A percentile compares a stretch with the other conserved stretches of the same genome.
phyloP scores from a whole-genome alignment of 805 yeast genomes.

The Metschnikowia koreensis region DNA sequence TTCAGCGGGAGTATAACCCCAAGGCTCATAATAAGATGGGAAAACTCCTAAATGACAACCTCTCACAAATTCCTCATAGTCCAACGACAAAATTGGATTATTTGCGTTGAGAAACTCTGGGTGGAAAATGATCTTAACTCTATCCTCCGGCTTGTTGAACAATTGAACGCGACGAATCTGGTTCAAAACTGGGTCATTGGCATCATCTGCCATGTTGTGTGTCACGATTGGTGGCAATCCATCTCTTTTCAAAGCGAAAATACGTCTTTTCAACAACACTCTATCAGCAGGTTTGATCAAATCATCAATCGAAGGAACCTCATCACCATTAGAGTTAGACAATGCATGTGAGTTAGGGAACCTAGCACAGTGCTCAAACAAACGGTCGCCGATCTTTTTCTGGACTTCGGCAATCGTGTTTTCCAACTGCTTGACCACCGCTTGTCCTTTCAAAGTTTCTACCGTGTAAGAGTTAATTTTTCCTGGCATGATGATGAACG shows the following conservation, averaged over 20 bases:
- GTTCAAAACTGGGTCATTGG: conserved; percentile 84
- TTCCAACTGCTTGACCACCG: conserved; percentile 89
- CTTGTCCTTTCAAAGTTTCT: conserved; percentile 94
- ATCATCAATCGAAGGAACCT: conserved; percentile 77
- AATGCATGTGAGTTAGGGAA: conserved; percentile 45
- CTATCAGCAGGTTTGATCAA: conserved; percentile 83
- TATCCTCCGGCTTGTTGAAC: conserved; percentile 84
- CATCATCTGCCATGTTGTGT: conserved; percentile 93
- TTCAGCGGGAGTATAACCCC: conserved; percentile 99
- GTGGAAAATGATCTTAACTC: conserved; percentile 94
- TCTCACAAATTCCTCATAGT: conserved; percentile 95
- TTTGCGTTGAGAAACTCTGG: conserved; percentile 95
- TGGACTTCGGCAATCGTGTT: conserved; percentile 87
- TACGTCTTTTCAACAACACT: conserved; percentile 86
- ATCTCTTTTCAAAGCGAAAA: conserved; percentile 86
- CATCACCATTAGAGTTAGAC: conserved; percentile 48
- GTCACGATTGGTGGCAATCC: conserved; percentile 94
- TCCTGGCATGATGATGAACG: conserved; percentile 98
- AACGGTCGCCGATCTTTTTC: conserved; percentile 76
- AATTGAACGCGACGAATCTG: conserved; percentile 89
- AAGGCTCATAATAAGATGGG: conserved; percentile 98
- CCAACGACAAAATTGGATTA: conserved; percentile 89
- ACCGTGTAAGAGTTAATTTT: conserved; percentile 90
- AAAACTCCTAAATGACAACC: conserved; percentile 98
- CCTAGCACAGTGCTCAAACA: conserved; percentile 87